These are phyloP conservation scores for Aspergillus ostianus DNA, from an alignment of 495 filamentous ascomycete genomes.

Conservation along the genomic window DNA sequence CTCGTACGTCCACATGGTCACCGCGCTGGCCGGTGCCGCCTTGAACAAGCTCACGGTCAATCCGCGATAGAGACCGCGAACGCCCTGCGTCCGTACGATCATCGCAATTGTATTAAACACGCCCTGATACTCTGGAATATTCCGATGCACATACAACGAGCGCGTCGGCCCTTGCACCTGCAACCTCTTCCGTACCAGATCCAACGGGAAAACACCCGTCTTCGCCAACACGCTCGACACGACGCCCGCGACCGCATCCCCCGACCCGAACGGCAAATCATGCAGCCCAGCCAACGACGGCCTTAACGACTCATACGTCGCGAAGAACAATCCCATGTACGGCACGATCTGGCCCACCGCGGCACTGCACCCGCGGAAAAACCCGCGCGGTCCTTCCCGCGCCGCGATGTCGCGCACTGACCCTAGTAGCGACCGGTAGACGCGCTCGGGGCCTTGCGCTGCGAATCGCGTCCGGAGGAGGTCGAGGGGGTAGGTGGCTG, in stretches of 20 bases:
- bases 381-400: slow-evolving; percentile 70
- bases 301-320: slow-evolving; percentile 74
- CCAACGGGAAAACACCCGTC: slow-evolving; percentile 89
- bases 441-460: slow-evolving; percentile 79
- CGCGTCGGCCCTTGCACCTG: slow-evolving; percentile 94
- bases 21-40: slow-evolving; percentile 88
- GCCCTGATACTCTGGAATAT: slow-evolving; percentile 81
- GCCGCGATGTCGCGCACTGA: slow-evolving; percentile 69
- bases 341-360: slow-evolving; percentile 85
- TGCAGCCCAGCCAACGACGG: slow-evolving; percentile 49
- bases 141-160: slow-evolving; percentile 72
- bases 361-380: slow-evolving; percentile 81
- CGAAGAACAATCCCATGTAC: slow-evolving; percentile 96
- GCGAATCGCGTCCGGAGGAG: slow-evolving; percentile 93
- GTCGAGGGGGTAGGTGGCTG: slow-evolving; percentile 87
- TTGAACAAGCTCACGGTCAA: slow-evolving; percentile 87
- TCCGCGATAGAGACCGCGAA: slow-evolving; percentile 81
- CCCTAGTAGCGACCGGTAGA: slow-evolving; percentile 67
- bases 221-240: slow-evolving; percentile 78
- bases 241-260: slow-evolving; percentile 79
- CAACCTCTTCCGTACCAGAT: slow-evolving; percentile 86
- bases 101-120: slow-evolving; percentile 60
- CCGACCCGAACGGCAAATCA: slow-evolving; percentile 65
- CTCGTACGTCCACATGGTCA: slow-evolving; percentile 99
- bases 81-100: slow-evolving; percentile 72